phyloP scores from a whole-genome alignment of 2,329 filamentous ascomycete genomes.

The Kalaharituber pfeilii region DNA sequence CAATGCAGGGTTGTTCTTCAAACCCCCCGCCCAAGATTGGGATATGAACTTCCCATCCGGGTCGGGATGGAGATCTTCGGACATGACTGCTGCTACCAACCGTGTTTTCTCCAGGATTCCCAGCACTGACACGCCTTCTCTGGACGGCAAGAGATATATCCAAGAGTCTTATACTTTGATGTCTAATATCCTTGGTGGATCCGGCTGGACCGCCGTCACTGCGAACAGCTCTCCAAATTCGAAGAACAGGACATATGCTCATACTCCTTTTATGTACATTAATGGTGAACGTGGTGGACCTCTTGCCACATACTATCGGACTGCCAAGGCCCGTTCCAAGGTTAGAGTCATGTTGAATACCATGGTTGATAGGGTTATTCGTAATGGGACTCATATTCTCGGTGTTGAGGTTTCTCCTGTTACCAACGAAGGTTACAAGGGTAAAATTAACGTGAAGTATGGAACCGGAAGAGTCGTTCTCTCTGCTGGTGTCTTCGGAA shows the following conservation, averaged over 20 bases:
- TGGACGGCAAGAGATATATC: conserved; percentile 49
- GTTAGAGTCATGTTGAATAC: conserved; percentile 52
- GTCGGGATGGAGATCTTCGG: conserved; percentile 47
- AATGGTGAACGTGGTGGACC: conserved; percentile 51
- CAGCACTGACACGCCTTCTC: conserved; percentile 47
- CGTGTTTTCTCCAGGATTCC: conserved; percentile 53
- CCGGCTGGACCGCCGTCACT: conserved; percentile 46
- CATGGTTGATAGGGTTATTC: conserved; percentile 48
- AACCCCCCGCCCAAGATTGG: conserved; percentile 47
- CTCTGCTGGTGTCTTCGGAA: conserved; percentile 51
- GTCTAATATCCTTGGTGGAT: conserved; percentile 38
- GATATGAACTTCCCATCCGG: conserved; percentile 48
- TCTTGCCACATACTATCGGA: conserved; percentile 52
- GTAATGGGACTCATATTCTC: conserved; percentile 43
- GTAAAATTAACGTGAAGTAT: conserved; percentile 42
- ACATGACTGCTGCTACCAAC: conserved; percentile 42
- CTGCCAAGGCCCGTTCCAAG: conserved; percentile 41
- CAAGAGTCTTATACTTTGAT: conserved; percentile 49
- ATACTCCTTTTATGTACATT: conserved; percentile 49
- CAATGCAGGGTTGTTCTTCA: conserved; percentile 43
- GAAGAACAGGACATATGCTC: conserved; percentile 49
- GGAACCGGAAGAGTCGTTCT: conserved; percentile 48
- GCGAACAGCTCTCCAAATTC: conserved; percentile 41
- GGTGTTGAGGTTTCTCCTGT: conserved; percentile 49
- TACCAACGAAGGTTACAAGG: conserved; percentile 37